A percentile compares a stretch with the other conserved stretches of the same genome.
These are phyloP conservation scores for Sordariomycetes sp. DNA, from an alignment of 2,329 filamentous ascomycete genomes.

Conservation along the genomic window DNA sequence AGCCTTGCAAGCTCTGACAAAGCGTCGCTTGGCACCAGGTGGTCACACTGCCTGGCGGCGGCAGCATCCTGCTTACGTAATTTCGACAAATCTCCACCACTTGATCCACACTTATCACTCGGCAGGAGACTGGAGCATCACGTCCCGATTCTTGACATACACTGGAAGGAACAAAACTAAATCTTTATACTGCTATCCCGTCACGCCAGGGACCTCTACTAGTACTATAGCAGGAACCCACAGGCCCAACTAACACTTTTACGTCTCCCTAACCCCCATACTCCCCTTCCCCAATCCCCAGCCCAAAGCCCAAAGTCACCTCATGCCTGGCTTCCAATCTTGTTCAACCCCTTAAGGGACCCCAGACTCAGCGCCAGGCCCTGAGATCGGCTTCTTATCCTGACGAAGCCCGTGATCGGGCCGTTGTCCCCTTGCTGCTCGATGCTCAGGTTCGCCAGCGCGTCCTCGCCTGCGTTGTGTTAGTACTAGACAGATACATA, in stretches of 20 bases:
- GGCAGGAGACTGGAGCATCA: too few relatives aligned
- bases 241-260: conserved; percentile 1
- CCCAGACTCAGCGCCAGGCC: conserved; percentile 88
- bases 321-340: conserved; percentile 44
- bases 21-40: neutral
- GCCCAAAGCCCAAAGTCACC: neutral
- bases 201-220: neutral
- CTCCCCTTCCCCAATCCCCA: neutral
- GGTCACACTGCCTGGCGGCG: neutral
- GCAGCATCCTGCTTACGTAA: neutral
- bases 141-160: too few relatives aligned
- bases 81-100: too few relatives aligned
- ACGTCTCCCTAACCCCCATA: neutral
- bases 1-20: neutral
- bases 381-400: conserved; percentile 94
- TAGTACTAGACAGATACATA: neutral
- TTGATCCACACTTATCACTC: too few relatives aligned
- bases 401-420: conserved; percentile 91
- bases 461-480: conserved; percentile 71
- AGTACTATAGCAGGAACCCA: neutral
- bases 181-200: neutral
- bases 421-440: conserved; percentile 95
- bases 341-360: conserved; percentile 88
- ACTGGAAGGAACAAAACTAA: neutral
- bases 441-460: conserved; percentile 91